Conservation (phyloP, 805 yeast species). For the Teunomyces cretensis region DNA sequence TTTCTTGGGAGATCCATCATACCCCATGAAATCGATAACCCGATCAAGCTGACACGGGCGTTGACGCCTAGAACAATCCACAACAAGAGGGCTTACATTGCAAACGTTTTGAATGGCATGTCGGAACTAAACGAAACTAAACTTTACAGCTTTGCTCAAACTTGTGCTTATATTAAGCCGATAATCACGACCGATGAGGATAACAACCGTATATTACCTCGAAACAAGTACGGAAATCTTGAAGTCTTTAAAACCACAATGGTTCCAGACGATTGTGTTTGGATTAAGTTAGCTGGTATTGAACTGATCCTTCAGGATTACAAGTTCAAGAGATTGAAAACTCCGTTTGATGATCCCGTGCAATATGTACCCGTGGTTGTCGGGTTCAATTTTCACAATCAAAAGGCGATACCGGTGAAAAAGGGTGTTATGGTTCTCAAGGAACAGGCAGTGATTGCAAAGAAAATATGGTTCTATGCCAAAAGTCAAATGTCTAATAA, state of each 20-base stretch:
- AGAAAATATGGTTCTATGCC: constrained; percentile 26
- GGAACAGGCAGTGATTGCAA: constrained; percentile 14
- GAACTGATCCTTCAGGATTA: constrained; percentile 19
- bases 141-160: constrained; percentile 29
- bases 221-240: constrained; percentile 31
- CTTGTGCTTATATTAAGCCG: constrained; percentile 22
- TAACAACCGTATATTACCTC: constrained; percentile 18
- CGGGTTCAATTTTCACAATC: constrained; percentile 21
- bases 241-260: constrained; percentile 27
- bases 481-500: constrained; percentile 11
- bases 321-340: constrained; percentile 4
- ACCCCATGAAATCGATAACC: constrained; percentile 13
- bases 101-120: constrained; percentile 14
- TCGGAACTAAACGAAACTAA: constrained; percentile 20
- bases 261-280: constrained; percentile 30
- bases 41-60: constrained; percentile 19
- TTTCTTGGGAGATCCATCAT: constrained; percentile 30
- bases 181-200: constrained; percentile 5
- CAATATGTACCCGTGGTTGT: constrained; percentile 32
- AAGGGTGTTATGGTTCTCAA: constrained; percentile 27
- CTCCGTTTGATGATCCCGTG: constrained; percentile 8
- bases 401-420: constrained; percentile 25
- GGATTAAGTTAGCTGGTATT: constrained; percentile 24
- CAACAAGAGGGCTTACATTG: constrained; percentile 17
- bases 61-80: constrained; percentile 22